A percentile compares a stretch with the other conserved stretches of the same genome.
These are phyloP conservation scores for Hypoxylon perforatum DNA, from an alignment of 495 filamentous ascomycete species.

Conservation along the genomic window DNA sequence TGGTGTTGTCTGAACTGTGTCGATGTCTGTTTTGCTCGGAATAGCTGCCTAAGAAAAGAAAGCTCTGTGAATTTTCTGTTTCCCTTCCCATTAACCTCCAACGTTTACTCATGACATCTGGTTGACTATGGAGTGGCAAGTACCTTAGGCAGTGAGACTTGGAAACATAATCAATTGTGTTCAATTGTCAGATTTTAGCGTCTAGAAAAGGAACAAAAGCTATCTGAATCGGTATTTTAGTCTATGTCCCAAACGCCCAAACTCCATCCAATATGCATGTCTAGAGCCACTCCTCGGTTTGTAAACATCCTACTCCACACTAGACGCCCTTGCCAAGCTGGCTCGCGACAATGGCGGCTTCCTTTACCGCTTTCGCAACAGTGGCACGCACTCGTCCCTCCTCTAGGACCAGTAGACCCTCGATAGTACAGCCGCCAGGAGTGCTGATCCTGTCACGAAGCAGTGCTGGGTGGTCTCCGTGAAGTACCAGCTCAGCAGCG, in stretches of 20 bases:
- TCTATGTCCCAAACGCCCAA: slow-evolving; percentile 30
- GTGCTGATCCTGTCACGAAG: slow-evolving; percentile 82
- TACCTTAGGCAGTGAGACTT: too few species aligned
- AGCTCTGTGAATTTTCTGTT: too few species aligned
- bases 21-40: too few species aligned
- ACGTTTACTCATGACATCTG: too few species aligned
- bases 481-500: slow-evolving; percentile 74
- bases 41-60: too few species aligned
- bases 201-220: too few species aligned
- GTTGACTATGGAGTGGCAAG: too few species aligned
- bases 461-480: slow-evolving; percentile 80
- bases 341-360: slow-evolving; percentile 80
- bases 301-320: slow-evolving; percentile 55
- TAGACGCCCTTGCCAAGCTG: slow-evolving; percentile 71
- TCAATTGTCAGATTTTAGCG: too few species aligned
- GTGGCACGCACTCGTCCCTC: slow-evolving; percentile 77
- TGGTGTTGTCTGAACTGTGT: too few species aligned
- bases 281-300: not conserved
- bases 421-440: slow-evolving; percentile 84
- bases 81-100: too few species aligned
- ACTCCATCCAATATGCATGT: slow-evolving; percentile 33
- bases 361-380: slow-evolving; percentile 77
- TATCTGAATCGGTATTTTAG: slow-evolving; percentile 7
- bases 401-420: slow-evolving; percentile 78
- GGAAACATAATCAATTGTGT: too few species aligned